phyloP scores from a whole-genome alignment of 805 yeast species.

The Saturnispora kantuleensis region DNA sequence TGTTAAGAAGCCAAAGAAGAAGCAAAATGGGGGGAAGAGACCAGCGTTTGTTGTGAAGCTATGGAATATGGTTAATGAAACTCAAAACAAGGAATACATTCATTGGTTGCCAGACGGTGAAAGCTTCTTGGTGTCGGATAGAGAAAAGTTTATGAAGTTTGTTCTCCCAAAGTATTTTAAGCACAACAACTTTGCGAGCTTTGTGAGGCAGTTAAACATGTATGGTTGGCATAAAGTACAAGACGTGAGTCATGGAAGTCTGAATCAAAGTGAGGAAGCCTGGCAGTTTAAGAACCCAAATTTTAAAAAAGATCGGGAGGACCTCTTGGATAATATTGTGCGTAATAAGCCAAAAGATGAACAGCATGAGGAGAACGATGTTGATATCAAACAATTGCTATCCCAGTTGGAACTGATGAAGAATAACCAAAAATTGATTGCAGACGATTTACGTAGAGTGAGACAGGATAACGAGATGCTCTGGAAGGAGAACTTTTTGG shows the following conservation, averaged over 20 bases:
- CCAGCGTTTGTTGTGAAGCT: constrained; percentile 91
- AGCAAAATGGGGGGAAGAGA: constrained; percentile 33
- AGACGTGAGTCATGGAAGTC: constrained; percentile 72
- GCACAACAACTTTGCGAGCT: constrained; percentile 90
- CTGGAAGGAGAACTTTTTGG: constrained; percentile 81
- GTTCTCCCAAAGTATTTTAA: constrained; percentile 89
- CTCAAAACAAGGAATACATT: constrained; percentile 56
- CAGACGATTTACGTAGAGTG: constrained; percentile 76
- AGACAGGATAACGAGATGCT: constrained; percentile 79
- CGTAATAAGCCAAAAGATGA: constrained; percentile 52
- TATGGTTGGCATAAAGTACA: constrained; percentile 99
- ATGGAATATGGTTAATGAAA: constrained; percentile 93
- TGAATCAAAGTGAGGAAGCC: constrained; percentile 59
- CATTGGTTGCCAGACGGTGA: constrained; percentile 82
- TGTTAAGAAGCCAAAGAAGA: constrained; percentile 21
- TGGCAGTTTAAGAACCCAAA: constrained; percentile 85
- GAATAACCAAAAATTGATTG: constrained; percentile 66
- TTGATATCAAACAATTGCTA: constrained; percentile 45
- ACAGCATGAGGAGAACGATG: constrained; percentile 30
- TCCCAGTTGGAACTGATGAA: constrained; percentile 69
- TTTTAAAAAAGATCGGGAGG: constrained; percentile 71
- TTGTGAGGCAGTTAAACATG: constrained; percentile 95
- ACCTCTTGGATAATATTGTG: constrained; percentile 72
- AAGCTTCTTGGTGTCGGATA: constrained; percentile 72
- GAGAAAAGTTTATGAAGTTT: constrained; percentile 75